phyloP scores from a whole-genome alignment of 805 yeast species.

The Candida vaughaniae region DNA sequence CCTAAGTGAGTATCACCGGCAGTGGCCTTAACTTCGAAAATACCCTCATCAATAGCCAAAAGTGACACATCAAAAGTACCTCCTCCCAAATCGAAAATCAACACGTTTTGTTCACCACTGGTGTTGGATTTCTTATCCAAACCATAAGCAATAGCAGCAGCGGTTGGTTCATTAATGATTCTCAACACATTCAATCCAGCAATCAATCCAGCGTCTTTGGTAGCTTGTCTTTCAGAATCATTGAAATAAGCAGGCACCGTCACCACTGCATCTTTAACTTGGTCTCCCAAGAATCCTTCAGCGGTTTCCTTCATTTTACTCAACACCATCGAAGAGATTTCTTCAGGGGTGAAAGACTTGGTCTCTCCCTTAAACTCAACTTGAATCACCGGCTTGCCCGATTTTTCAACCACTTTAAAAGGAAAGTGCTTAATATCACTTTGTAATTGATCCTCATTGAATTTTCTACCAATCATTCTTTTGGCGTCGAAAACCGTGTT shows the following conservation, averaged over 20 bases:
- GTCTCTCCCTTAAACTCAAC: conserved; percentile 88
- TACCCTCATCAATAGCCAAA: conserved; percentile 85
- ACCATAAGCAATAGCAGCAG: conserved; percentile 47
- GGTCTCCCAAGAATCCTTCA: conserved; percentile 82
- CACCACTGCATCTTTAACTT: conserved; percentile 58
- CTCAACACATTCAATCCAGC: conserved; percentile 47
- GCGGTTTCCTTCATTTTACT: conserved; percentile 92
- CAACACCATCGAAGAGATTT: conserved; percentile 89
- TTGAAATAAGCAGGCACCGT: conserved; percentile 46
- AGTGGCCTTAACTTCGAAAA: conserved; percentile 88
- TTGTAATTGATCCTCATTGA: conserved; percentile 74
- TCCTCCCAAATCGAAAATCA: conserved; percentile 95
- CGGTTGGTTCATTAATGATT: conserved; percentile 46
- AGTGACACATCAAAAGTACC: conserved; percentile 95
- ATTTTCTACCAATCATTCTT: conserved; percentile 86
- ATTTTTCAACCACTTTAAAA: conserved; percentile 71
- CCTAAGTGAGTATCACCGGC: conserved; percentile 97
- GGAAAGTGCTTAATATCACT: conserved; percentile 87
- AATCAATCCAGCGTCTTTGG: conserved; percentile 44
- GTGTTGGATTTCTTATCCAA: conserved; percentile 53
- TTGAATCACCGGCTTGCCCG: conserved; percentile 83
- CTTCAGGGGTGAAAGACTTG: conserved; percentile 89
- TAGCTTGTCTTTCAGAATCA: conserved; percentile 46
- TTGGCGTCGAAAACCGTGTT: conserved; percentile 96
- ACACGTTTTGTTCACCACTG: conserved; percentile 72